A percentile compares a stretch with the other conserved stretches of the same genome.
Evolutionary conservation across 164 flowering plant species (phyloP).

Genomic region (Magnolia officinalis): DNA sequence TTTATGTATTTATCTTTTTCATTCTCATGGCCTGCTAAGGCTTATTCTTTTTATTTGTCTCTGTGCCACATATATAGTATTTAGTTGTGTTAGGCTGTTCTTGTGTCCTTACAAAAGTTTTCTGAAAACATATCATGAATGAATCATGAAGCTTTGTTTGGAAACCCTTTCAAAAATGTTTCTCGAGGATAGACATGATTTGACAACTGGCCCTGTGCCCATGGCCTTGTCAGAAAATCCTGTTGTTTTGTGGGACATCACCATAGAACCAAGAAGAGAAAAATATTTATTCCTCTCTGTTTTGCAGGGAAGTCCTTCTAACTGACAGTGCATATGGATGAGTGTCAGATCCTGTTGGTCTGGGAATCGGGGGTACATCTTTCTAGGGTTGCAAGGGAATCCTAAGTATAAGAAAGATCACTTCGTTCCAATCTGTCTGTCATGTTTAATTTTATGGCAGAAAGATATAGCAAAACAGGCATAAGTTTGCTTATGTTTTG

Average conservation of each 20-base stretch:
- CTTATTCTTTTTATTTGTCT: neutral
- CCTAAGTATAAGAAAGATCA: too few relatives aligned
- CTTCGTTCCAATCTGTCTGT: too few relatives aligned
- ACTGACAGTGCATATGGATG: too few relatives aligned
- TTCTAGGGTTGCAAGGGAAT: too few relatives aligned
- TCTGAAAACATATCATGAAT: neutral
- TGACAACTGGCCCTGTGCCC: neutral
- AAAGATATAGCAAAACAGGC: too few relatives aligned
- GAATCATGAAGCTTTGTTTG: neutral
- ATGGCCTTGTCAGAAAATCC: neutral
- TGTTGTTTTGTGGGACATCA: neutral
- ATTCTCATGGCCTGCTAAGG: neutral
- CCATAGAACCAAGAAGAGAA: too few relatives aligned
- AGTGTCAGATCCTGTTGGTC: too few relatives aligned
- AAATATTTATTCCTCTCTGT: too few relatives aligned
- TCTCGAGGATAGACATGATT: neutral
- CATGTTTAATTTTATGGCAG: too few relatives aligned
- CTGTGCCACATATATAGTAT: neutral
- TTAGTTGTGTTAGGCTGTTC: neutral
- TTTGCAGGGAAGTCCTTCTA: too few relatives aligned
- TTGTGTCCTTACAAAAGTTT: neutral
- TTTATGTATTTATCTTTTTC: conserved; percentile 5
- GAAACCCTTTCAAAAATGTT: neutral
- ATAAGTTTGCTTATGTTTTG: neutral
- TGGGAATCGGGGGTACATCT: too few relatives aligned